These are phyloP conservation scores for Chlorella sp. DNA, from an alignment of 139 green algal species.

Conservation along the genomic window DNA sequence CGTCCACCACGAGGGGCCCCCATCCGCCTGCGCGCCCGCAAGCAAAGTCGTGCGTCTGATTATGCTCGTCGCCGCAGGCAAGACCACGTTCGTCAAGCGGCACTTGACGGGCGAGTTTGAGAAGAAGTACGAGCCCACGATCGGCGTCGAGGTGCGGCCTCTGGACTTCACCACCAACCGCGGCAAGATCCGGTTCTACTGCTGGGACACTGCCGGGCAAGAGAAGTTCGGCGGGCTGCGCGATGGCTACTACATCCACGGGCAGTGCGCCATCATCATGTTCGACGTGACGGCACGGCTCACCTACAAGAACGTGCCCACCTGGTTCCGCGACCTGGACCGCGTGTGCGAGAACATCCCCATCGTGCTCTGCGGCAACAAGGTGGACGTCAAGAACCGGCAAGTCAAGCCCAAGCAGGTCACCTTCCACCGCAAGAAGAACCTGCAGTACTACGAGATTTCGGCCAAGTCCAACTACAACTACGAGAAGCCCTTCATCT, in stretches of 20 bases:
- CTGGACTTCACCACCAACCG: conserved; percentile 99
- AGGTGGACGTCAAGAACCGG: conserved; percentile 99
- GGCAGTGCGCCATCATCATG: conserved; percentile 99
- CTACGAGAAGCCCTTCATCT: conserved; percentile 99
- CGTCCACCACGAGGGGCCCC: background rate
- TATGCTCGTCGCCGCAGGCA: too few species aligned
- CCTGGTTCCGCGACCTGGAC: conserved; percentile 97
- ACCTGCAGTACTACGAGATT: conserved; percentile 99
- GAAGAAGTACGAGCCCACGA: conserved; percentile 99
- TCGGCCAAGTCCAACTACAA: conserved; percentile 99
- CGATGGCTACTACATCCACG: conserved; percentile 99
- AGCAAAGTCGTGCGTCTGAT: background rate
- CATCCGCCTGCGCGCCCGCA: background rate
- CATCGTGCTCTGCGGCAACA: conserved; percentile 99
- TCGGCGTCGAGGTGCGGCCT: conserved; percentile 97
- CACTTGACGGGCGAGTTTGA: conserved; percentile 99
- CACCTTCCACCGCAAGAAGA: conserved; percentile 97
- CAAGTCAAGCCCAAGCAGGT: conserved; percentile 99
- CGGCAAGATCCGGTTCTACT: conserved; percentile 97
- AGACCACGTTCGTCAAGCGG: conserved; percentile 97
- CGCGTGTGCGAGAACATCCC: conserved; percentile 99
- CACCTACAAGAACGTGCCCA: conserved; percentile 99
- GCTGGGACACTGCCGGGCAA: conserved; percentile 97
- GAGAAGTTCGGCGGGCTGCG: conserved; percentile 98
- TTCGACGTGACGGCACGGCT: conserved; percentile 99